These are phyloP conservation scores for Fusarium torulosum DNA, from an alignment of 2,329 filamentous ascomycete species.

Conservation along the genomic window DNA sequence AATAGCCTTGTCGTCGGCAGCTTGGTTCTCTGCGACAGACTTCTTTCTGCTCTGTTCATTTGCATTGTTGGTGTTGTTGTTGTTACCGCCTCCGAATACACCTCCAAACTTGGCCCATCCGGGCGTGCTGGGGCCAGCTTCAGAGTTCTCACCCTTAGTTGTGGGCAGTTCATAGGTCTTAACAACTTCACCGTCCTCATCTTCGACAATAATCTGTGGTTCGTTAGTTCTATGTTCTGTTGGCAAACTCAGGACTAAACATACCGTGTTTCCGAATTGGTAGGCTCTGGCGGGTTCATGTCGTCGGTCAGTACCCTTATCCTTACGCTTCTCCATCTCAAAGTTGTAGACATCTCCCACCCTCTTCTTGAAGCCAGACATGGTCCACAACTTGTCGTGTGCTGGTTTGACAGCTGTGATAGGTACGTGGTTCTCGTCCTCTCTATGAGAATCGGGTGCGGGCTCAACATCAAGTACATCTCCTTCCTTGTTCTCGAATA, in stretches of 20 bases:
- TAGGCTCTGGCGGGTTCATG: constrained; percentile 84
- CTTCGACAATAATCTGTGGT: constrained; percentile 82
- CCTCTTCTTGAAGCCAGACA: constrained; percentile 61
- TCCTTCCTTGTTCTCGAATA: constrained; percentile 88
- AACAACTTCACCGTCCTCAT: constrained; percentile 87
- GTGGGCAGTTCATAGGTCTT: constrained; percentile 83
- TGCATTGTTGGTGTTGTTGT: constrained; percentile 46
- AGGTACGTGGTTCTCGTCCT: constrained; percentile 36
- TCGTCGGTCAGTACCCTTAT: constrained; percentile 71
- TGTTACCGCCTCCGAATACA: constrained; percentile 28
- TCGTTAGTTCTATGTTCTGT: constrained; percentile 46
- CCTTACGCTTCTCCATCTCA: constrained; percentile 73
- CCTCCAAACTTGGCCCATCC: constrained; percentile 64
- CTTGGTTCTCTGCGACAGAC: constrained; percentile 59
- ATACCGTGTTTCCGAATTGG: constrained; percentile 83
- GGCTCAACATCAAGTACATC: constrained; percentile 80
- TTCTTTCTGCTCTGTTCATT: constrained; percentile 56
- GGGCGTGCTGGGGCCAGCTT: constrained; percentile 58
- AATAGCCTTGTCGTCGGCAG: constrained; percentile 76
- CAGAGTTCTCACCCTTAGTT: constrained; percentile 55
- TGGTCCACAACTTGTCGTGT: constrained; percentile 50
- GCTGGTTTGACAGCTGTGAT: constrained; percentile 40
- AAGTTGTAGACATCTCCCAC: constrained; percentile 67
- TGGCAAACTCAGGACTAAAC: constrained; percentile 40
- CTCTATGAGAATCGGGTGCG: constrained; percentile 19